Conservation (phyloP, 78 protist species). For the Dictyostelium intermedium region DNA sequence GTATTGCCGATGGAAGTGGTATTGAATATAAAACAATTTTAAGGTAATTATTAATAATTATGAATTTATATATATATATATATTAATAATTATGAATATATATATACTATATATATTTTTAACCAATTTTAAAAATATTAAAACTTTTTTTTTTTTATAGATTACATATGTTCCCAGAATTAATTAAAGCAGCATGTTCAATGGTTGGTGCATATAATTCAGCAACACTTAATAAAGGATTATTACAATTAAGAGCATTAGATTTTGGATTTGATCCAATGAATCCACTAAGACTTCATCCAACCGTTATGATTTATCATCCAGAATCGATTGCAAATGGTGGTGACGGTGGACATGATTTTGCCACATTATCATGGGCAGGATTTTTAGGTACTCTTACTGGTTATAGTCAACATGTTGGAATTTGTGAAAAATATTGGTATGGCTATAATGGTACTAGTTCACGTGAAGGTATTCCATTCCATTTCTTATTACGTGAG, state of each 20-base stretch:
- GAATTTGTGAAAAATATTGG: constrained; percentile 83
- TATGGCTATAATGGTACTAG: constrained; percentile 51
- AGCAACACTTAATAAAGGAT: constrained; percentile 47
- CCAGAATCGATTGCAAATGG: constrained; percentile 31
- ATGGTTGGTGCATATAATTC: constrained; percentile 82
- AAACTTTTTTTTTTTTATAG: not conserved
- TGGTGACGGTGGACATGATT: constrained; percentile 73
- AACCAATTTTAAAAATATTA: too few species aligned
- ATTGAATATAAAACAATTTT: constrained; percentile 44
- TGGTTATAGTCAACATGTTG: constrained; percentile 48
- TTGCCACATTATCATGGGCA: constrained; percentile 62
- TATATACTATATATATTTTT: too few species aligned
- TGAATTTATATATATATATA: too few species aligned
- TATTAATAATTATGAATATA: too few species aligned
- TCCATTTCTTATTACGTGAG: constrained; percentile 71
- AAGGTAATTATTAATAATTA: not conserved
- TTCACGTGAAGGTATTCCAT: constrained; percentile 81
- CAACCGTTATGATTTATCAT: constrained; percentile 74
- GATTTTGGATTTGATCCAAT: constrained; percentile 74
- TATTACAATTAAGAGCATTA: constrained; percentile 82
- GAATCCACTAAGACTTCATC: constrained; percentile 69
- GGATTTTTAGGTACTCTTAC: constrained; percentile 84
- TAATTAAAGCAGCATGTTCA: constrained; percentile 85
- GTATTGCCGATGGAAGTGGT: constrained; percentile 80
- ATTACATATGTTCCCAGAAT: constrained; percentile 85